These are phyloP conservation scores for Sophora flavescens DNA, from an alignment of 306 rosid species.

Conservation along the genomic window DNA sequence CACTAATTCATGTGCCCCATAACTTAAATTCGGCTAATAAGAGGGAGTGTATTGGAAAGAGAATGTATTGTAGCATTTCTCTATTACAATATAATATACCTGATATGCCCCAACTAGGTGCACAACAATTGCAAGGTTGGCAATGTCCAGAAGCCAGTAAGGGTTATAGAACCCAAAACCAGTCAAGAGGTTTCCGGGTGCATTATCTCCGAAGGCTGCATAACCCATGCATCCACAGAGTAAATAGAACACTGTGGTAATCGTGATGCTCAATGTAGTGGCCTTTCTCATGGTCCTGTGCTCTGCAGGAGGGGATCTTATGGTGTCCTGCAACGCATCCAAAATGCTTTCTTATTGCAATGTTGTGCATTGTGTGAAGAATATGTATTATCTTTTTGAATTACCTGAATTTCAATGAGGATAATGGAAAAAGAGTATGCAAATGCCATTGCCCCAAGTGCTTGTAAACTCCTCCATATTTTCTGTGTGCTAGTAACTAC, in stretches of 20 bases:
- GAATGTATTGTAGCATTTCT: too few species aligned
- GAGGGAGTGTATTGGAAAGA: too few species aligned
- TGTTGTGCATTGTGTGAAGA: neutral
- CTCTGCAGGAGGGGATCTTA: constrained; percentile 79
- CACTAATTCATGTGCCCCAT: too few species aligned
- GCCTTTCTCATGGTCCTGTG: constrained; percentile 83
- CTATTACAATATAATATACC: constrained; percentile 40
- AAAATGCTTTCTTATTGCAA: constrained; percentile 7
- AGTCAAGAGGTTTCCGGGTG: constrained; percentile 80
- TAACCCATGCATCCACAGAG: constrained; percentile 82
- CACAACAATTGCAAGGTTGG: constrained; percentile 72
- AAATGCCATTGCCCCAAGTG: constrained; percentile 82
- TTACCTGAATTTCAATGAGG: constrained; percentile 83
- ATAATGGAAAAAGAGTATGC: constrained; percentile 78
- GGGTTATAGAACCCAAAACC: constrained; percentile 88
- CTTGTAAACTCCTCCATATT: constrained; percentile 80
- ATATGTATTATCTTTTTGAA: neutral
- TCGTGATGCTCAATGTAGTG: constrained; percentile 53
- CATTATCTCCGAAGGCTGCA: constrained; percentile 75
- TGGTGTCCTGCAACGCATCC: constrained; percentile 61
- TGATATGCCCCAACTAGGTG: constrained; percentile 85
- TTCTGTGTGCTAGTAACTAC: constrained; percentile 67
- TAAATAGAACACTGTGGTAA: constrained; percentile 69
- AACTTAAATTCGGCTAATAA: too few species aligned
- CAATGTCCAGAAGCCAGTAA: constrained; percentile 80